Base-by-base conservation (phyloP, 2,329 filamentous ascomycete genomes). In the Fusarium stilboides region DNA sequence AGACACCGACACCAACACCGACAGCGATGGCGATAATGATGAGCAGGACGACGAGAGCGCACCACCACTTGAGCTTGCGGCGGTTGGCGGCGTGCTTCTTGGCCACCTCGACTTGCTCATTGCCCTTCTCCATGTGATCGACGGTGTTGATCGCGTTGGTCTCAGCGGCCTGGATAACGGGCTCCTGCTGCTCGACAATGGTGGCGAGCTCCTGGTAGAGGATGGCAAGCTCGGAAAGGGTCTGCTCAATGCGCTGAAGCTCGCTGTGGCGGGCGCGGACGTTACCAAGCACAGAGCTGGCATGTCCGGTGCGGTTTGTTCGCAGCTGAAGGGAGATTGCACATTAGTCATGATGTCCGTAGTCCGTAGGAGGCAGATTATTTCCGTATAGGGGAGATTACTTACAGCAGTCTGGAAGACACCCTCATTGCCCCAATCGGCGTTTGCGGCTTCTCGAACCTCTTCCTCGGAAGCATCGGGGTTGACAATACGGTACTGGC, bases 191-290 rank as follows among this genome's bases (percentile, higher is more conserved):
- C 72, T 93, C 88, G 61, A 95, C 89, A 63, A 92, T 84, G 72
- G 92, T 88, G 62, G 92, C 91, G 65, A 96, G 88, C 75, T 94
- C 89, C 70, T 90, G 84, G 83, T 94, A 94, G 73, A 95, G 86
- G 47, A 86, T 77, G 26, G 88, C 86, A 42, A 95, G 86, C 78
- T 95, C 91, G 36, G 83, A 82, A 69, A 95, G 86, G 8, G 91
- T 94, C 77, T 88, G 85, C 80, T 95, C 92, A 72, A 96, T 95
- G 79, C 88, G 89, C 81, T 93, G 88, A 68, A 95, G 90, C 81
- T 95, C 93, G 77, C 92, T 93, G 84, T 95, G 93, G 57, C 93
- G 92, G 37, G 92, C 92, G 70, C 92, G 91, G 39, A 95, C 93
- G 68, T 91, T 91, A 69, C 92, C 92, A 50, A 95, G 88, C 9